Evolutionary conservation across 1,284 basidiomycete genomes (phyloP).

Genomic region (Pholiota adiposa): DNA sequence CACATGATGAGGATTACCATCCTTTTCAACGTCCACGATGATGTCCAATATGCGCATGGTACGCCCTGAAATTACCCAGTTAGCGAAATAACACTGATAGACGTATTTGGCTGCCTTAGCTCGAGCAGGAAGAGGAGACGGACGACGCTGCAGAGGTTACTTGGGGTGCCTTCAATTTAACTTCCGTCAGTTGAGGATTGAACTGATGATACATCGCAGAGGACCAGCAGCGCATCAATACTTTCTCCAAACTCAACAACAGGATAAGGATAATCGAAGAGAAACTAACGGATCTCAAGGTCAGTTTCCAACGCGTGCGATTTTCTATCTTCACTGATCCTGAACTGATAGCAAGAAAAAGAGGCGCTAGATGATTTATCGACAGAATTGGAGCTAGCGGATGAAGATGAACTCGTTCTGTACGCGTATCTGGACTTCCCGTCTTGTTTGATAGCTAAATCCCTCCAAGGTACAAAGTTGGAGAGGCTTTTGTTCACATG

Average conservation of each 20-base stretch:
- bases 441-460: background rate
- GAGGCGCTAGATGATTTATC: conserved; percentile 90
- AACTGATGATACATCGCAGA: conserved; percentile 49
- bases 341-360: conserved; percentile 75
- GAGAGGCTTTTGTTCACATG: conserved; percentile 89
- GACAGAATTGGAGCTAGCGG: conserved; percentile 88
- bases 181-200: background rate
- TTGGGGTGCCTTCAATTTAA: conserved; percentile 67
- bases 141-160: conserved; percentile 88
- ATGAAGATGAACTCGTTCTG: conserved; percentile 82
- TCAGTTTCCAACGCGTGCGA: conserved; percentile 32
- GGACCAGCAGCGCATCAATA: conserved; percentile 93
- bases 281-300: conserved; percentile 74
- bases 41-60: conserved; percentile 59
- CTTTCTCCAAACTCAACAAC: conserved; percentile 91
- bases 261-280: conserved; percentile 77
- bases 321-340: conserved; percentile 6
- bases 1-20: background rate
- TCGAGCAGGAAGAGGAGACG: conserved; percentile 79
- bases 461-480: conserved; percentile 79
- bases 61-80: conserved; percentile 16
- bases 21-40: conserved; percentile 26
- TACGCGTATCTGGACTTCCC: conserved; percentile 39
- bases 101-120: conserved; percentile 40
- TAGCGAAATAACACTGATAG: conserved; percentile 10